Conservation (phyloP, 305 asterid genomes). For the Andrographis paniculata region DNA sequence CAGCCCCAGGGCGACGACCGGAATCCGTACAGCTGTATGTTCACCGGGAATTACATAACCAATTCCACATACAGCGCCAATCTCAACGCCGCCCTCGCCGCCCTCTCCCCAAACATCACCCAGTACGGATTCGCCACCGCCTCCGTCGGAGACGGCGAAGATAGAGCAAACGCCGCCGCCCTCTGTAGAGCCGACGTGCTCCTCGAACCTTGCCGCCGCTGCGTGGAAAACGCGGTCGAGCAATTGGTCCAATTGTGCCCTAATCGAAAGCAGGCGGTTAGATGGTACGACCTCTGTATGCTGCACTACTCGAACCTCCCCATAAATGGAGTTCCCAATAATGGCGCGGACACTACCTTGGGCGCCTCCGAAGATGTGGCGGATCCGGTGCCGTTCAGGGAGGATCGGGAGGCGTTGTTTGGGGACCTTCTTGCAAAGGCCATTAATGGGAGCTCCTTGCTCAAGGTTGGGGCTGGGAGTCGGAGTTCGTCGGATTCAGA, state of each 20-base stretch:
- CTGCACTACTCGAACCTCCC: constrained; percentile 24
- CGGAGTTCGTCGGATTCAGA: not conserved
- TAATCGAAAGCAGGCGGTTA: constrained; percentile 17
- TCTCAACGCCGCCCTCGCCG: constrained; percentile 16
- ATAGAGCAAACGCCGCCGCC: constrained; percentile 13
- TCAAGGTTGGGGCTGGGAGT: constrained; percentile 18
- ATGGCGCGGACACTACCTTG: not conserved
- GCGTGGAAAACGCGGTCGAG: not conserved
- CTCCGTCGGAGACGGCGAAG: constrained; percentile 13
- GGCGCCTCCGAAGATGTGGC: not conserved
- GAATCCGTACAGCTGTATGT: not conserved
- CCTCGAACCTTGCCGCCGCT: constrained; percentile 11
- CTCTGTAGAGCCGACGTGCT: constrained; percentile 23
- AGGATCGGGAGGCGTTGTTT: constrained; percentile 1
- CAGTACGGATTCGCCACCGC: constrained; percentile 21
- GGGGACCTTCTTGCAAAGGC: constrained; percentile 4
- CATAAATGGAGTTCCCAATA: not conserved
- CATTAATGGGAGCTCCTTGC: constrained; percentile 8
- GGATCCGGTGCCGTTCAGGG: not conserved
- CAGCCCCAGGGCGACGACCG: not conserved
- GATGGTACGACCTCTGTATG: constrained; percentile 14
- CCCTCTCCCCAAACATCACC: constrained; percentile 5
- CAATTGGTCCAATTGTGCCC: constrained; percentile 14
- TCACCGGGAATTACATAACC: constrained; percentile 20
- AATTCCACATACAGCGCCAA: constrained; percentile 19